These are phyloP conservation scores for Penicillium janthinellum DNA, from an alignment of 2,329 filamentous ascomycete species.

Conservation along the genomic window DNA sequence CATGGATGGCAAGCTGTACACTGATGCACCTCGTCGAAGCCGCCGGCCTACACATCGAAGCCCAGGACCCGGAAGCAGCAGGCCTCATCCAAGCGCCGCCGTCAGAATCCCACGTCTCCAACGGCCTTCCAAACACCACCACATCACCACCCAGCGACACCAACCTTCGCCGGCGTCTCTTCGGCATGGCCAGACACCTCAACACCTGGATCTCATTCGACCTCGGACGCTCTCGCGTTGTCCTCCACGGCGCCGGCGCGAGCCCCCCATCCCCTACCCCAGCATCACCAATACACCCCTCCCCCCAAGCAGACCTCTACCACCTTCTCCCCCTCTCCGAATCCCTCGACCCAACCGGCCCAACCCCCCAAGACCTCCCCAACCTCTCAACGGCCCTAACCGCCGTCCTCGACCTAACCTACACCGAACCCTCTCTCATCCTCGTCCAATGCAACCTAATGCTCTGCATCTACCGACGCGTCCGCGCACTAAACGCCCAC, in stretches of 20 bases:
- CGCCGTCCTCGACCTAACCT: conserved; percentile 44
- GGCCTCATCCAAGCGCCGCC: conserved; percentile 4
- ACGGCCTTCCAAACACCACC: neutral
- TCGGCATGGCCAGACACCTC: conserved; percentile 58
- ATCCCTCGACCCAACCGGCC: conserved; percentile 54
- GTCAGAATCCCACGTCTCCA: neutral
- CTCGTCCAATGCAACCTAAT: conserved; percentile 58
- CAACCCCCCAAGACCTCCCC: conserved; percentile 41
- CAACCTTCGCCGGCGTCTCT: conserved; percentile 48
- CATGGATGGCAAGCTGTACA: conserved; percentile 59
- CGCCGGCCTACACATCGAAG: conserved; percentile 42
- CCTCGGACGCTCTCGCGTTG: conserved; percentile 56
- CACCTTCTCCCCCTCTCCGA: conserved; percentile 57
- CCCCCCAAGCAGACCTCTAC: conserved; percentile 47
- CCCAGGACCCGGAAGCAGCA: conserved; percentile 15
- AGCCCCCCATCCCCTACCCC: conserved; percentile 37
- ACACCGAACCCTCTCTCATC: conserved; percentile 48
- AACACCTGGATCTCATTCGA: conserved; percentile 64
- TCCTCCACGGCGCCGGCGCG: conserved; percentile 51
- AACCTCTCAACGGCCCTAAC: conserved; percentile 50
- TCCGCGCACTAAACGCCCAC: conserved; percentile 54
- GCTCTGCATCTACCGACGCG: conserved; percentile 57
- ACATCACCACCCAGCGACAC: conserved; percentile 20
- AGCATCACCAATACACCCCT: neutral
- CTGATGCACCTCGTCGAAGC: conserved; percentile 62